Conservation (phyloP, 768 basidiomycete genomes). For the Naganishia antarctica region DNA sequence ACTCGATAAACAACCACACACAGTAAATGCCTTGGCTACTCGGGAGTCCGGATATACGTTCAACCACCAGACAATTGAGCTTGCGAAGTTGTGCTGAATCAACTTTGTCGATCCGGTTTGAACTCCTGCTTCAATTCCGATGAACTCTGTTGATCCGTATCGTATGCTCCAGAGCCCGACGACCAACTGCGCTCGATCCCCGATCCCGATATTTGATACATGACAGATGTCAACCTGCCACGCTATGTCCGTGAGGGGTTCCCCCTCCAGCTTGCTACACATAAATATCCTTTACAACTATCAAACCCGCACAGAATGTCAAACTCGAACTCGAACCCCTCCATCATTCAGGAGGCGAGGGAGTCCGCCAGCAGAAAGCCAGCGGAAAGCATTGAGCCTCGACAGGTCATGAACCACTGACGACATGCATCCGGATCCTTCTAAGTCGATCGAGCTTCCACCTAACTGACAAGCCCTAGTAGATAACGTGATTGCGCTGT, state of each 20-base stretch:
- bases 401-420: constrained; percentile 49
- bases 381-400: constrained; percentile 51
- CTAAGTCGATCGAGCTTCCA: constrained; percentile 50
- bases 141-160: neutral
- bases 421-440: constrained; percentile 49
- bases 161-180: neutral
- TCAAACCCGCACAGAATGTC: neutral
- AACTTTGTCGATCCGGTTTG: too few species aligned
- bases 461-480: constrained; percentile 51
- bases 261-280: neutral
- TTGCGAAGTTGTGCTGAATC: too few species aligned
- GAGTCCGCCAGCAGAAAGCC: constrained; percentile 45
- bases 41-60: too few species aligned
- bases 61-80: too few species aligned
- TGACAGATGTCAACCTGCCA: too few species aligned
- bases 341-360: constrained; percentile 39
- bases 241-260: too few species aligned
- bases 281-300: neutral
- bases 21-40: too few species aligned
- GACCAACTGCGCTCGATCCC: neutral
- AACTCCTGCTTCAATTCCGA: too few species aligned
- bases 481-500: constrained; percentile 52
- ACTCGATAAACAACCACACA: too few species aligned
- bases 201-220: neutral
- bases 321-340: constrained; percentile 32